These are phyloP conservation scores for Fraxinus greggii DNA, from an alignment of 305 asterid genomes.

Conservation along the genomic window DNA sequence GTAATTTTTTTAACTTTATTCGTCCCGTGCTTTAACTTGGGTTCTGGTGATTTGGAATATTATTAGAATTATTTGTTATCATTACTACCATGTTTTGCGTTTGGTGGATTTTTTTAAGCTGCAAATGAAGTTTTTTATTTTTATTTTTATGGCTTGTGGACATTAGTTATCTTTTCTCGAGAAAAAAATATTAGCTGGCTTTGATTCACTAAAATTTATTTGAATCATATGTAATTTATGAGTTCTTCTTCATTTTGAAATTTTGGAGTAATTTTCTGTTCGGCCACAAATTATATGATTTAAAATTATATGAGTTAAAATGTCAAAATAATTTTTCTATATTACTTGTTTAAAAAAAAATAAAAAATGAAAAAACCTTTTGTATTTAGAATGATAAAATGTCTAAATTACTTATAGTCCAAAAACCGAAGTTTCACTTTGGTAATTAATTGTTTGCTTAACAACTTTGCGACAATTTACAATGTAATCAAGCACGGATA, in stretches of 20 bases:
- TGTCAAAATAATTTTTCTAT: background rate
- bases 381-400: background rate
- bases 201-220: background rate
- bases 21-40: background rate
- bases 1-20: background rate
- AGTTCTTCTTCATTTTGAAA: background rate
- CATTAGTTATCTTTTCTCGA: background rate
- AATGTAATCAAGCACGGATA: background rate
- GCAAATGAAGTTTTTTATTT: background rate
- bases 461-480: background rate
- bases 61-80: background rate
- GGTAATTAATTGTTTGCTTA: background rate
- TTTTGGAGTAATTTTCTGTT: background rate
- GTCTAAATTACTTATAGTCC: background rate
- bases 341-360: background rate
- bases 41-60: background rate
- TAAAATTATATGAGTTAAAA: too few species aligned
- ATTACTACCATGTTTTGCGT: background rate
- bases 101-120: background rate
- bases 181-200: background rate
- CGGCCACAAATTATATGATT: too few species aligned
- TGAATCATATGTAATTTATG: background rate
- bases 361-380: too few species aligned
- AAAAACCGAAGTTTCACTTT: background rate
- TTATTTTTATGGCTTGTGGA: background rate